These are phyloP conservation scores for Thecaphora thlaspeos DNA, from an alignment of 1,284 basidiomycete genomes.

Conservation along the genomic window DNA sequence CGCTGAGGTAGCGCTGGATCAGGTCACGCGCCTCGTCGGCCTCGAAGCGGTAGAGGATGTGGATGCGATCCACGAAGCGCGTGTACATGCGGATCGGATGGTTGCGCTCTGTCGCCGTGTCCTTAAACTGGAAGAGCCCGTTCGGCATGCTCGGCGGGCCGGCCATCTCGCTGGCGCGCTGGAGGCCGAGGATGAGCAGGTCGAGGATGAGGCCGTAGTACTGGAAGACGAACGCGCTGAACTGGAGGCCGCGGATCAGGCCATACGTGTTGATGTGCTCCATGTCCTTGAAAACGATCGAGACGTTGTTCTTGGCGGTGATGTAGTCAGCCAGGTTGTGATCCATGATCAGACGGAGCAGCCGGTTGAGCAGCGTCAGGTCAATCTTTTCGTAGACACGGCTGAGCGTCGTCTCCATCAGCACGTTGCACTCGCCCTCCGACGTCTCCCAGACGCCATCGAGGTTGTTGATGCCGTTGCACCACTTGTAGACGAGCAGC, in stretches of 20 bases:
- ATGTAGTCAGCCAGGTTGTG: slow-evolving; percentile 58
- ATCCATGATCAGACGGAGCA: slow-evolving; percentile 57
- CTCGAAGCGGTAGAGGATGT: slow-evolving; percentile 90
- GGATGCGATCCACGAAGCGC: slow-evolving; percentile 57
- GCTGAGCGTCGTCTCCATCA: slow-evolving; percentile 57
- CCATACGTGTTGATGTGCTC: slow-evolving; percentile 57
- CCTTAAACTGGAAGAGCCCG: slow-evolving; percentile 54
- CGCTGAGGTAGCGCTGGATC: slow-evolving; percentile 93
- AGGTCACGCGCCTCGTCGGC: slow-evolving; percentile 96
- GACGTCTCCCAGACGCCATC: slow-evolving; percentile 55
- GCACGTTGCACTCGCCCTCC: slow-evolving; percentile 55
- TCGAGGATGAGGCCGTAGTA: slow-evolving; percentile 57
- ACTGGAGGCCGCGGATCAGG: slow-evolving; percentile 56
- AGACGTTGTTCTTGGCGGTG: slow-evolving; percentile 58
- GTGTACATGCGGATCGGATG: slow-evolving; percentile 56
- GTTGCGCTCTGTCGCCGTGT: slow-evolving; percentile 50
- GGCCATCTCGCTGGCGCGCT: slow-evolving; percentile 56
- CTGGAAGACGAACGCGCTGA: slow-evolving; percentile 57
- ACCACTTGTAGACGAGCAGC: slow-evolving; percentile 58
- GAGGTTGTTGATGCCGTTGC: slow-evolving; percentile 57
- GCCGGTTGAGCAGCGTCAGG: slow-evolving; percentile 55
- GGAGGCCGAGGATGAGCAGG: slow-evolving; percentile 54
- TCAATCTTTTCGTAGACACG: slow-evolving; percentile 58
- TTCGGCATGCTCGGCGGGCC: slow-evolving; percentile 56
- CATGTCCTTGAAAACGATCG: slow-evolving; percentile 58